Conservation (phyloP, 306 rosid species). For the Lithocarpus polystachyus region DNA sequence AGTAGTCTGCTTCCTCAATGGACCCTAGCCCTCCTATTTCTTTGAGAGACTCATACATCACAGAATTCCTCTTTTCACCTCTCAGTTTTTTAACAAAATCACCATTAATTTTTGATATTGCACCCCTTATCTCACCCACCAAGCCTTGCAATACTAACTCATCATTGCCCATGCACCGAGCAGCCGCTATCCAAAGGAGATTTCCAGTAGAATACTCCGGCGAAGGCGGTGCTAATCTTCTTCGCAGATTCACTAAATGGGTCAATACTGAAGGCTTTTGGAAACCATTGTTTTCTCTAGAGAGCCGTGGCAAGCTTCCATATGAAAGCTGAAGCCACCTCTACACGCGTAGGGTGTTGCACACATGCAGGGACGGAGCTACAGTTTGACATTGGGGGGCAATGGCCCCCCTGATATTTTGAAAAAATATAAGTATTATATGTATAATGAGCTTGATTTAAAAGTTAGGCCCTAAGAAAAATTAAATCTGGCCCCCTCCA, state of each 20-base stretch:
- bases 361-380: too few relatives aligned
- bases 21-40: conserved; percentile 3
- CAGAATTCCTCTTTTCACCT: conserved; percentile 3
- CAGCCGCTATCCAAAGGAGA: conserved; percentile 27
- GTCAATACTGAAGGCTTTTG: conserved; percentile 18
- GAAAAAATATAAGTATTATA: too few relatives aligned
- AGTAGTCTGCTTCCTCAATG: conserved; percentile 5
- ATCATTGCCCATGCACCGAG: neutral
- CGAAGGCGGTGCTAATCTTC: neutral
- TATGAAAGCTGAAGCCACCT: conserved; percentile 34
- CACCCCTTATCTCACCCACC: conserved; percentile 22
- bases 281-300: conserved; percentile 14
- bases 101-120: conserved; percentile 12
- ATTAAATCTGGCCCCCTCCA: too few relatives aligned
- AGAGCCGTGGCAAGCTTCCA: conserved; percentile 31
- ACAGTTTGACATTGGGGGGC: too few relatives aligned
- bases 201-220: conserved; percentile 19
- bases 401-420: too few relatives aligned
- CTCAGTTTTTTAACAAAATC: conserved; percentile 10
- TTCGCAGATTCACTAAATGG: conserved; percentile 33
- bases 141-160: neutral
- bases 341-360: conserved; percentile 26
- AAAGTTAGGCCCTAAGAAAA: too few relatives aligned
- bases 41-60: conserved; percentile 7
- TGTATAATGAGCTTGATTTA: too few relatives aligned